Evolutionary conservation across 306 rosid genomes (phyloP).

Genomic region (Crotalaria pallida): DNA sequence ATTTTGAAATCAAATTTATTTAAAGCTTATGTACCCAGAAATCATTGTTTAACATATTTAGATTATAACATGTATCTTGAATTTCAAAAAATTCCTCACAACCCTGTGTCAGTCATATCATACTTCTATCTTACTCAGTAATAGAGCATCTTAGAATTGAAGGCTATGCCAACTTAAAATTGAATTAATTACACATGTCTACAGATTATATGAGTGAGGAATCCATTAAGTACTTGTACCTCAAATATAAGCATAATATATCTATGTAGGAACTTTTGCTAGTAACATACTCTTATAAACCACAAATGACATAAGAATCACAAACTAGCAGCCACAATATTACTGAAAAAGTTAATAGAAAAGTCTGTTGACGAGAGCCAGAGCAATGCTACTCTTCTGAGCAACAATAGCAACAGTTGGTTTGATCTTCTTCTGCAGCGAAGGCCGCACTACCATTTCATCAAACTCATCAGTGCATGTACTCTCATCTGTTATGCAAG

Average conservation of each 20-base stretch:
- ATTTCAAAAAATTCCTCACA: too few relatives aligned
- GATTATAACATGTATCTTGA: too few relatives aligned
- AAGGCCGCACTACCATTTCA: conserved; percentile 19
- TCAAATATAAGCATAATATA: neutral
- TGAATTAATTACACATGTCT: neutral
- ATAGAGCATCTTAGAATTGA: too few relatives aligned
- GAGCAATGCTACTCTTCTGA: conserved; percentile 26
- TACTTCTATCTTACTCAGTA: too few relatives aligned
- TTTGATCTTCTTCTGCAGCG: conserved; percentile 20
- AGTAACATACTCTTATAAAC: neutral
- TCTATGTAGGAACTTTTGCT: neutral
- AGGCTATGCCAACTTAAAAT: neutral
- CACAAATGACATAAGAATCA: neutral
- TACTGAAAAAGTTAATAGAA: neutral
- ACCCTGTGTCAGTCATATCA: too few relatives aligned
- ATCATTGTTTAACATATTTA: too few relatives aligned
- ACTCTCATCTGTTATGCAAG: conserved; percentile 31
- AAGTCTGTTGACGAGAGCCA: conserved; percentile 25
- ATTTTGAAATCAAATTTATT: too few relatives aligned
- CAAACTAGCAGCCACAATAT: neutral
- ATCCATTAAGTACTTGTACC: too few relatives aligned
- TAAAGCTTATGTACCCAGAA: too few relatives aligned
- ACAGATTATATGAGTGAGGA: too few relatives aligned
- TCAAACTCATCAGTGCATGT: conserved; percentile 44
- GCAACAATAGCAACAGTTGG: neutral